Conservation (phyloP, 2,329 filamentous ascomycete genomes). For the Phoma herbarum region DNA sequence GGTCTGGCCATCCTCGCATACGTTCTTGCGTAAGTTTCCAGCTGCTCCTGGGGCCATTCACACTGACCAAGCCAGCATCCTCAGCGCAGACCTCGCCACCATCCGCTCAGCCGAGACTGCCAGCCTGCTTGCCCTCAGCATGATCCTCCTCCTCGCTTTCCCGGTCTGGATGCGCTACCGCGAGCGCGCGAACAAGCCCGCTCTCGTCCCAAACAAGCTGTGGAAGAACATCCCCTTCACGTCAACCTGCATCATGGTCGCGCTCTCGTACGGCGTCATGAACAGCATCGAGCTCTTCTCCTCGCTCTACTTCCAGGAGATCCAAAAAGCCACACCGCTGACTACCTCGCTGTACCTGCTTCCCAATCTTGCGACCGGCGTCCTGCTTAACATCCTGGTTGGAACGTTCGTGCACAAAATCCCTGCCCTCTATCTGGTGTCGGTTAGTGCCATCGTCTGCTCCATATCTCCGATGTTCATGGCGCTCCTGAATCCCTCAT, state of each 20-base stretch:
- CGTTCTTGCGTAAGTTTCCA: conserved; percentile 34
- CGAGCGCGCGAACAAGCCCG: conserved; percentile 25
- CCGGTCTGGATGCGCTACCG: conserved; percentile 46
- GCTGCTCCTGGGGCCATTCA: not conserved
- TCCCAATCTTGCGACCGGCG: conserved; percentile 51
- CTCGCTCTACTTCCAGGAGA: conserved; percentile 57
- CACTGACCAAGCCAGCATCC: conserved; percentile 28
- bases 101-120: conserved; percentile 35
- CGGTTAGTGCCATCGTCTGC: conserved; percentile 53
- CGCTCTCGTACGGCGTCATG: conserved; percentile 48
- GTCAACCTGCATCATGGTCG: conserved; percentile 60
- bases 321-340: conserved; percentile 46
- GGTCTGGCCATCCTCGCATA: conserved; percentile 37
- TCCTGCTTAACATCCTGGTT: conserved; percentile 55
- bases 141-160: conserved; percentile 40
- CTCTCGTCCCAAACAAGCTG: conserved; percentile 49
- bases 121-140: conserved; percentile 34
- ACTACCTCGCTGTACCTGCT: conserved; percentile 55
- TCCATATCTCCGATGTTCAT: conserved; percentile 61
- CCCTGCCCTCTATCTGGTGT: conserved; percentile 54
- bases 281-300: conserved; percentile 52
- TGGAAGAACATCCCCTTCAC: conserved; percentile 67
- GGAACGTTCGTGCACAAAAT: conserved; percentile 58
- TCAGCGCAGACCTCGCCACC: conserved; percentile 35
- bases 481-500: conserved; percentile 60